Conservation (phyloP, 345 rosid genomes). For the Mercurialis annua region DNA sequence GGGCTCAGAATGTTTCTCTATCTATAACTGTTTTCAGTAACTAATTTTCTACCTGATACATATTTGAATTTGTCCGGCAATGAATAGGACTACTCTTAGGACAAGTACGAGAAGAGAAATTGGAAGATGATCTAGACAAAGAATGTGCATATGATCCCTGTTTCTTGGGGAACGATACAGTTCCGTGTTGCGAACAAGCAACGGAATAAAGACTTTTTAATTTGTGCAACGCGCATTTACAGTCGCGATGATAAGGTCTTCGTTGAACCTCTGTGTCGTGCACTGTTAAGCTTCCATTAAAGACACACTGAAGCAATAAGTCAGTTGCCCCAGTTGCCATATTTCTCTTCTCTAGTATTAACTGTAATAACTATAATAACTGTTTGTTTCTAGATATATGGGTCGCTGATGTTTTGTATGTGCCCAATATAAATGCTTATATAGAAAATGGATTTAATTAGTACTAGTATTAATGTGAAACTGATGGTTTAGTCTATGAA, state of each 20-base stretch:
- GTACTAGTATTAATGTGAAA: neutral
- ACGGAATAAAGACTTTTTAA: slow-evolving; percentile 15
- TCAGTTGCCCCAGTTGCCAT: slow-evolving; percentile 24
- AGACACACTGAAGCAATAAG: slow-evolving; percentile 14
- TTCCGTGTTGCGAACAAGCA: slow-evolving; percentile 11
- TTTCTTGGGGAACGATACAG: slow-evolving; percentile 14
- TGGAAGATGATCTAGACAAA: neutral
- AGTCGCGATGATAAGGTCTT: slow-evolving; percentile 45
- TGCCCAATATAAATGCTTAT: too few species aligned
- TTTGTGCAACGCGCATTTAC: slow-evolving; percentile 38
- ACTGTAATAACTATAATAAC: neutral
- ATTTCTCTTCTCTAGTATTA: neutral
- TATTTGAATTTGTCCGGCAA: too few species aligned
- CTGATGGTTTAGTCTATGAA: too few species aligned
- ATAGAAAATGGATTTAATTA: neutral
- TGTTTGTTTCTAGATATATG: neutral
- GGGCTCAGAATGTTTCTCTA: too few species aligned
- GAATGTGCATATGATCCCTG: neutral
- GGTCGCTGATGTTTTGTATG: too few species aligned
- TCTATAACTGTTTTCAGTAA: too few species aligned
- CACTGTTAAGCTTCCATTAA: slow-evolving; percentile 22
- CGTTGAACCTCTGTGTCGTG: slow-evolving; percentile 16
- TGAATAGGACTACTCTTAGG: neutral
- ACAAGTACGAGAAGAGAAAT: neutral
- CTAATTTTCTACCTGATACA: too few species aligned